Evolutionary conservation across 1,139 yeast genomes (phyloP).

Genomic region (Diutina ranongensis): DNA sequence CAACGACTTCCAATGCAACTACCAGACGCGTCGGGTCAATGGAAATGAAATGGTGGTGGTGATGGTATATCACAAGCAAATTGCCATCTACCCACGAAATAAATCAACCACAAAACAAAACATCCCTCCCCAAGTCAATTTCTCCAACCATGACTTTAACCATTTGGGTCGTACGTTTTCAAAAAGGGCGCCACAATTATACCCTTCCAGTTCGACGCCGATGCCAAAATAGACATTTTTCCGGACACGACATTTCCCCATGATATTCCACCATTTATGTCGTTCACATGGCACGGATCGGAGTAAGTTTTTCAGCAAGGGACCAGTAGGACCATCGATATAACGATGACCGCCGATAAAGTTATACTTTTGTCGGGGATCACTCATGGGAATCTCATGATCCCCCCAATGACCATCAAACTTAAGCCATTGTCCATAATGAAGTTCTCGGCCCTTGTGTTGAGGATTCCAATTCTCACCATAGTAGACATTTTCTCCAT

Average conservation of each 20-base stretch:
- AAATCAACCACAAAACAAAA: constrained; percentile 33
- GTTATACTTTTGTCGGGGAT: constrained; percentile 69
- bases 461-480: constrained; percentile 32
- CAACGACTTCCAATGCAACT: too few relatives aligned
- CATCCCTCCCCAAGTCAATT: constrained; percentile 61
- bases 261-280: constrained; percentile 61
- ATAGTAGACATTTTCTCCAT: constrained; percentile 38
- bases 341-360: constrained; percentile 81
- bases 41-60: too few relatives aligned
- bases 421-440: constrained; percentile 68
- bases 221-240: constrained; percentile 68
- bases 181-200: constrained; percentile 52
- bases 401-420: constrained; percentile 94
- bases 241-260: constrained; percentile 71
- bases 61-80: too few relatives aligned
- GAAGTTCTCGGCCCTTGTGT: constrained; percentile 43
- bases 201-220: constrained; percentile 80
- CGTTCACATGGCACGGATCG: constrained; percentile 71
- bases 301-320: constrained; percentile 62
- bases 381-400: constrained; percentile 48
- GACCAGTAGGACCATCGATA: constrained; percentile 90
- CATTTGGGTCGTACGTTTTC: constrained; percentile 38
- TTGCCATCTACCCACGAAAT: background rate
- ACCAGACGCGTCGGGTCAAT: too few relatives aligned
- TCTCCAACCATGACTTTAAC: constrained; percentile 35